Percentiles rank a stretch among this genome's conserved stretches.
phyloP scores from a whole-genome alignment of 164 flowering plant genomes.

The Chimonanthus salicifolius region DNA sequence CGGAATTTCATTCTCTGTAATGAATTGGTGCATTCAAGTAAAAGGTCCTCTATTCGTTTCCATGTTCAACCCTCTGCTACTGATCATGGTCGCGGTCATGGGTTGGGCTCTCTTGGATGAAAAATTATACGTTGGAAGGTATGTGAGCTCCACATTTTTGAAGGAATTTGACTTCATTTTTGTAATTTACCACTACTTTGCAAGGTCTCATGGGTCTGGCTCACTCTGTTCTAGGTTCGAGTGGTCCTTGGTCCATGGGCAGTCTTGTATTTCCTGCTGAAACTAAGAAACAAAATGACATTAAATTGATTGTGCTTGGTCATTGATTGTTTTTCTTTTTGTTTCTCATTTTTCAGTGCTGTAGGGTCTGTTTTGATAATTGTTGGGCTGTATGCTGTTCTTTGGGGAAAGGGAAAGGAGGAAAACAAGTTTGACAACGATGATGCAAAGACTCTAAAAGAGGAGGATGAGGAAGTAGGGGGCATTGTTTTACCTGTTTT shows the following conservation, averaged over 20 bases:
- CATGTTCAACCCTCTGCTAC: slow-evolving; percentile 67
- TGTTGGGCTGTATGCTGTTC: slow-evolving; percentile 66
- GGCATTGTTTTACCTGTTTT: slow-evolving; percentile 14
- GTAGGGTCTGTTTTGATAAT: slow-evolving; percentile 66
- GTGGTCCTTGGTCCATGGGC: no score
- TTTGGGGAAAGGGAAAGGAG: slow-evolving; percentile 79
- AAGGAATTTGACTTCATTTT: no score
- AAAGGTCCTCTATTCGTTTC: slow-evolving; percentile 88
- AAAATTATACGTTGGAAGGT: slow-evolving; percentile 63
- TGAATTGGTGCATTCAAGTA: slow-evolving; percentile 57
- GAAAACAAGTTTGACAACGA: background rate
- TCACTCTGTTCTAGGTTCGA: no score
- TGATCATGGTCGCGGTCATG: slow-evolving; percentile 56
- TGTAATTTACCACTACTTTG: background rate
- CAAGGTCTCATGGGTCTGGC: no score
- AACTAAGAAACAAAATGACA: background rate
- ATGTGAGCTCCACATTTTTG: background rate
- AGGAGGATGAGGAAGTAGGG: slow-evolving; percentile 6
- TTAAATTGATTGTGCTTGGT: background rate
- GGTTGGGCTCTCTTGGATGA: slow-evolving; percentile 70
- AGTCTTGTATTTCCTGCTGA: no score
- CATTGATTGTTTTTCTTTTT: background rate
- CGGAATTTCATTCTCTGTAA: slow-evolving; percentile 50
- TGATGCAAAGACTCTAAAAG: slow-evolving; percentile 1
- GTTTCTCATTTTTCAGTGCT: slow-evolving; percentile 32